Evolutionary conservation across 305 asterid genomes (phyloP).

Genomic region (Galium porrigens): DNA sequence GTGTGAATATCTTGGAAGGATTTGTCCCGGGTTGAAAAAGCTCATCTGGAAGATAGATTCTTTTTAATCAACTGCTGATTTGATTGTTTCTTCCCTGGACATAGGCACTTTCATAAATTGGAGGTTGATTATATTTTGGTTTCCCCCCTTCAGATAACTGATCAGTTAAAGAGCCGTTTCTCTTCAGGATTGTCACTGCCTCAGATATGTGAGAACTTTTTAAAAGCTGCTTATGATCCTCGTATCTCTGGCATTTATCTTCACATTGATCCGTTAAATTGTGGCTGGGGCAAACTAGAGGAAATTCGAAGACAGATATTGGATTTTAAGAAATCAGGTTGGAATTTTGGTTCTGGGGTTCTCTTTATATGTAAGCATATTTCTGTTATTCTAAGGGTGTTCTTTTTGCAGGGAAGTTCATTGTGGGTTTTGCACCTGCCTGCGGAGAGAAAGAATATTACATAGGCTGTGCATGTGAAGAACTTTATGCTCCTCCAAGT

Average conservation of each 20-base stretch:
- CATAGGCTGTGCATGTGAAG: constrained; percentile 77
- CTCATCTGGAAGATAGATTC: constrained; percentile 4
- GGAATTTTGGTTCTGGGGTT: background rate
- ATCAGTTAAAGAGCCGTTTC: constrained; percentile 89
- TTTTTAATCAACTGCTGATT: constrained; percentile 6
- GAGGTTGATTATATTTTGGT: constrained; percentile 18
- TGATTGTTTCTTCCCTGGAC: background rate
- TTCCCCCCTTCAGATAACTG: constrained; percentile 56
- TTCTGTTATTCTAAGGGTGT: background rate
- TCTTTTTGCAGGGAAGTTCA: constrained; percentile 50
- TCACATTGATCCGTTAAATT: constrained; percentile 65
- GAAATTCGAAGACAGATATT: constrained; percentile 74
- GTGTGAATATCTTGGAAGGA: background rate
- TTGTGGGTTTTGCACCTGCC: constrained; percentile 63
- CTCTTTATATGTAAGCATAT: background rate
- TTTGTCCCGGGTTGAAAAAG: background rate
- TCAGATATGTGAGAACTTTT: constrained; percentile 75
- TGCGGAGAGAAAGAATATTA: constrained; percentile 89
- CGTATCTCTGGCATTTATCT: constrained; percentile 79
- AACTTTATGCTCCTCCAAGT: constrained; percentile 90
- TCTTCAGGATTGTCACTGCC: constrained; percentile 82
- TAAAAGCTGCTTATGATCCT: constrained; percentile 92
- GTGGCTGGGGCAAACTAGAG: constrained; percentile 96
- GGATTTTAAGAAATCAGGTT: constrained; percentile 83
- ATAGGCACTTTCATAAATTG: constrained; percentile 5